Evolutionary conservation across 2,329 filamentous ascomycete genomes (phyloP), one percentile per base, ranked within the genome.

Genomic region (Alternaria gansuensis): DNA sequence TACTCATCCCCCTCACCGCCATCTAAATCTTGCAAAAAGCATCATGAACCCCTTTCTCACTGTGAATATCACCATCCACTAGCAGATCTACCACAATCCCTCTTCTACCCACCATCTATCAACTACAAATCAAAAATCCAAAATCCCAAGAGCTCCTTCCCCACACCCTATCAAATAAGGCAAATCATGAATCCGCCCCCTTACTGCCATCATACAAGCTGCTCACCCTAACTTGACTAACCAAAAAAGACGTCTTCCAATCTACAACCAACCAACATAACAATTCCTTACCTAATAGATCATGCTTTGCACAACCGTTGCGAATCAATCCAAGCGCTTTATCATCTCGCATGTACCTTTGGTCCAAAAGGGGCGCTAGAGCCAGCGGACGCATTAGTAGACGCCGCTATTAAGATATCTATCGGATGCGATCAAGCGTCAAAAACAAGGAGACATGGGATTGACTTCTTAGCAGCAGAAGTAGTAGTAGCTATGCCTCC

Each of bases 341-440:
- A 33, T 23, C 44, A 17, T 56, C 46, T 26, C 34, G 46, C 29
- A 46, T 29, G 40, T 2, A 52, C 40, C 9, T 36, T 24, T 36
- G 14, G 34, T 23, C 36, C 11, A 23, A 31, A 36, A 9, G 26
- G 33, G 17, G 17, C 17, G 14, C 31, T 28, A 10, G 41, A 23
- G n/a, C 1, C 39, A 24, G 3, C 51, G 1, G 31, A 26, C 17
- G 34, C 24, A 28, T 54, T 31, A 44, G 14, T 60, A 24, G 48
- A 60, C 33, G 52, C 57, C 11, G 57, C 57, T 28, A 36, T 57
- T 24, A 43, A 43, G 41, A 17, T 57, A 60, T 48, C 24, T 60
- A 37, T 23, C 40, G 29, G 57, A 60, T 17, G 52, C 52, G 23
- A 52, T 49, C 34, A 53, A 33, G 41, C 17, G 17, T 17, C 17